Evolutionary conservation across 106 monocot species (phyloP), one percentile per base, ranked within the genome.

Genomic region (Agapanthus africanus): DNA sequence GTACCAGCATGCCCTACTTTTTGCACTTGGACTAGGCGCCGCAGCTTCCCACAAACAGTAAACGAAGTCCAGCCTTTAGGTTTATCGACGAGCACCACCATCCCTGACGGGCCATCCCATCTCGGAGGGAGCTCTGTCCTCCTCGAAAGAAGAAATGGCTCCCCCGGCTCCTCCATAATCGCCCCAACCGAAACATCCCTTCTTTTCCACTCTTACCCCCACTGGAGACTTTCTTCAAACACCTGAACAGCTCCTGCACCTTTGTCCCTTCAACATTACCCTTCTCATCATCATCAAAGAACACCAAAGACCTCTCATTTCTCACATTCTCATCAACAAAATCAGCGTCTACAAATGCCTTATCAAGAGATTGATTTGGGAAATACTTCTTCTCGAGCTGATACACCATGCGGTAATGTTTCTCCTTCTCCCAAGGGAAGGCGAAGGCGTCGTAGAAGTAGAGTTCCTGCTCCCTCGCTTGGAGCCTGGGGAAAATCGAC

Each of bases 51-150:
- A 73, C 95, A 95, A 70, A 95, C 95, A 67, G 95, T 95, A 79
- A 95, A 95, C 64, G 95, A 95, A 59, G 95, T 95, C 95, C 95
- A 95, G 40, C 95, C 95, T 95, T 95, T 95, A 70, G 95, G 95
- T 65, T 95, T 95, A 69, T 91, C 88, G 18, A 95, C 83, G 38
- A 95, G 76, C 37, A 91, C 80, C 28, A 91, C 91, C 10, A 88
- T 91, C 35, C 95, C 95, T 33, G 64, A 60, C 15, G 84, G 88
- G 6, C 84, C 84, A 54, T 91, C 88, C 95, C 95, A 95, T 27
- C 79, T 79, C 5, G 91, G 86, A 14, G 95, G 95, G n/a, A 95
- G 74, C 26, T 78, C 79, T 26, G 66, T 86, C 72, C 84, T 86
- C 18, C 72, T 84, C 3, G 77, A 78, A 4, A 37, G 21, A n/a